Evolutionary conservation across 169 alveolate genomes (phyloP).

Genomic region (Eimeria falciformis): DNA sequence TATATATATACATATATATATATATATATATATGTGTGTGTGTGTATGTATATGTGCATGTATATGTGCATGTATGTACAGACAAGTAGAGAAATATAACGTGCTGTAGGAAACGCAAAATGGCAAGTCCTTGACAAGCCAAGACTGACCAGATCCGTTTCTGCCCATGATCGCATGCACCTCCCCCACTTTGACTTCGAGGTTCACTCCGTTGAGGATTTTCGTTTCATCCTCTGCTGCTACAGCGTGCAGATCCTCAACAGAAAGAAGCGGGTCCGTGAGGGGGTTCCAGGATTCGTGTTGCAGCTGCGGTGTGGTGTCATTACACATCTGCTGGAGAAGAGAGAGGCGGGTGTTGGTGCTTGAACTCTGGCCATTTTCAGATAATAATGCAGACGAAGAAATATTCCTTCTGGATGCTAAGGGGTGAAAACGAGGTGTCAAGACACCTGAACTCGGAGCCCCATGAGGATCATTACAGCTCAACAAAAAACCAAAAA

Average conservation of each 20-base stretch:
- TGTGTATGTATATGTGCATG: neutral
- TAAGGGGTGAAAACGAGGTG: too few species aligned
- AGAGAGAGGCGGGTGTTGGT: neutral
- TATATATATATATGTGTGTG: neutral
- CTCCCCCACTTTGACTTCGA: slow-evolving; percentile 80
- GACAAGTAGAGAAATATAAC: neutral
- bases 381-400: too few species aligned
- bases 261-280: slow-evolving; percentile 79
- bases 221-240: slow-evolving; percentile 82
- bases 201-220: slow-evolving; percentile 80
- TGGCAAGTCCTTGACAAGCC: too few species aligned
- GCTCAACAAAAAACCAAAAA: too few species aligned
- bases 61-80: neutral
- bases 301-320: slow-evolving; percentile 34
- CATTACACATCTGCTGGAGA: neutral
- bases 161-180: slow-evolving; percentile 84
- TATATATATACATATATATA: neutral
- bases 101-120: neutral
- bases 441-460: too few species aligned
- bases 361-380: neutral
- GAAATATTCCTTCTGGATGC: too few species aligned
- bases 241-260: slow-evolving; percentile 79
- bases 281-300: slow-evolving; percentile 59
- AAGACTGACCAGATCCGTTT: slow-evolving; percentile 79
- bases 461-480: too few species aligned